These are phyloP conservation scores for Cordyceps cateniannulata DNA, from an alignment of 2,329 filamentous ascomycete species.

Conservation along the genomic window DNA sequence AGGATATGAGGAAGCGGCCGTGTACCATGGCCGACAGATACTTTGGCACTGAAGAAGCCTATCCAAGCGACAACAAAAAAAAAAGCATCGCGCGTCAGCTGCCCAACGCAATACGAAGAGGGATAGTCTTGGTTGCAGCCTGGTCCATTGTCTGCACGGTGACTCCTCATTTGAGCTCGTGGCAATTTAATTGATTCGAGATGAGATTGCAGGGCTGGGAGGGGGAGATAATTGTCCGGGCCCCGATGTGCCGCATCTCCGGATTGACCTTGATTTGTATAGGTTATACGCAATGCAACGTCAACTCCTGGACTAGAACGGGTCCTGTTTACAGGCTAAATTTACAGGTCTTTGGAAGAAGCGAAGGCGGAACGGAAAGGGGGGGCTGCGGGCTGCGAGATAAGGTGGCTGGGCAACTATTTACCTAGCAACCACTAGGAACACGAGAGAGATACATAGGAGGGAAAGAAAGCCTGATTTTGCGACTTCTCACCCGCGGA, in stretches of 20 bases:
- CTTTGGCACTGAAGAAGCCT: neutral
- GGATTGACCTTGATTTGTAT: neutral
- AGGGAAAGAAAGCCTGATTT: neutral
- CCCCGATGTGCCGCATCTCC: conserved; percentile 10
- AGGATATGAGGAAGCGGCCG: neutral
- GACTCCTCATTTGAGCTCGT: neutral
- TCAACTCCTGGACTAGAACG: neutral
- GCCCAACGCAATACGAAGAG: neutral
- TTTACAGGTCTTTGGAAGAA: neutral
- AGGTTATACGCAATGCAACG: conserved; percentile 2
- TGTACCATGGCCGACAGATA: neutral
- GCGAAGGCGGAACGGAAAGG: neutral
- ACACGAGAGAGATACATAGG: conserved; percentile 1
- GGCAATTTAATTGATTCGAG: neutral
- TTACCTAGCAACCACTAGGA: neutral
- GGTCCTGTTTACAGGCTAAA: neutral
- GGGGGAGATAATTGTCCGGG: neutral
- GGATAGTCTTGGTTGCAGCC: neutral
- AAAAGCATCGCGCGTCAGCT: neutral
- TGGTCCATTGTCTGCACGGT: neutral
- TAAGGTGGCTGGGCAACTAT: neutral
- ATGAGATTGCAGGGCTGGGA: conserved; percentile 6
- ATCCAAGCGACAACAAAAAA: neutral
- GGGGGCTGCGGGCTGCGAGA: neutral
- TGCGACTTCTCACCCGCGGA: neutral